Conservation (phyloP, 164 flowering plant genomes). For the Annona cherimola region DNA sequence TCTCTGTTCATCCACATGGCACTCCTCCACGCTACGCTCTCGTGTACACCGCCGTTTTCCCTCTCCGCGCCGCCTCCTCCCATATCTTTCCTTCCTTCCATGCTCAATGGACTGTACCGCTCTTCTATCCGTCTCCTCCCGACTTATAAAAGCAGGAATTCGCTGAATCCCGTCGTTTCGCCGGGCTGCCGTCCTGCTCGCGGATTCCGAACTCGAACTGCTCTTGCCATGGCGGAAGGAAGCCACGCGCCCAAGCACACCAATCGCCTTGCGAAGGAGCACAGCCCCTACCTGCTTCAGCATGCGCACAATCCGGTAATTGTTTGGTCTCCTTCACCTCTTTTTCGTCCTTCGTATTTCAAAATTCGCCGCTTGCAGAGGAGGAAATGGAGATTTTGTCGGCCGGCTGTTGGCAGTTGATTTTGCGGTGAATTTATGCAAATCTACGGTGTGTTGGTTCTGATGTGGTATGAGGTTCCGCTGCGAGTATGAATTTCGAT, state of each 20-base stretch:
- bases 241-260: slow-evolving; percentile 37
- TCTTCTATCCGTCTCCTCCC: slow-evolving; percentile 17
- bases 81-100: slow-evolving; percentile 5
- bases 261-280: slow-evolving; percentile 83
- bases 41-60: background rate
- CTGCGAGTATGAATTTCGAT: too few species aligned
- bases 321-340: background rate
- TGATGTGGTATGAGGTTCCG: too few species aligned
- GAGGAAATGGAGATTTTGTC: background rate
- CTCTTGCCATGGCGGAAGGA: slow-evolving; percentile 55
- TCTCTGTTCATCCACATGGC: background rate
- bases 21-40: background rate
- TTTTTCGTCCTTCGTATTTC: background rate
- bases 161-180: slow-evolving; percentile 1
- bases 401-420: background rate
- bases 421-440: background rate
- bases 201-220: slow-evolving; percentile 27
- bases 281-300: slow-evolving; percentile 95
- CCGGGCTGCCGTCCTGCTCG: slow-evolving; percentile 10
- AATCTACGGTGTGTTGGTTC: too few species aligned
- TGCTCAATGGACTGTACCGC: slow-evolving; percentile 23
- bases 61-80: slow-evolving; percentile 1
- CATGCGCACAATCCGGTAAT: slow-evolving; percentile 87
- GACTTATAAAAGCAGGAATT: slow-evolving; percentile 3
- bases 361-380: background rate